These are phyloP conservation scores for Neocucurbitaria cava DNA, from an alignment of 2,329 filamentous ascomycete species.

Conservation along the genomic window DNA sequence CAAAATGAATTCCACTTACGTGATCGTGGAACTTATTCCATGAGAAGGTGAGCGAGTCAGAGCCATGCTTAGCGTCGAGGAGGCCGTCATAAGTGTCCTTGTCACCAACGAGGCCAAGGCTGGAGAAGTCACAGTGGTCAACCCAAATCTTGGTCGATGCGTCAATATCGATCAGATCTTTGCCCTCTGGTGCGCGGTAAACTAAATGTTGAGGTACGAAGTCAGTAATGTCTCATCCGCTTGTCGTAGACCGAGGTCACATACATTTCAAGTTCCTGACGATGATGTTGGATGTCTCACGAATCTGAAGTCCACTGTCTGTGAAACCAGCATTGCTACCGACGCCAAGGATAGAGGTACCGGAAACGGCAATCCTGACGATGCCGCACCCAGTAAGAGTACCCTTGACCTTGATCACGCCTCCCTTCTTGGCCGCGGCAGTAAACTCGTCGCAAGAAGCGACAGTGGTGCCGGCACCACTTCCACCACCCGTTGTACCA, in stretches of 20 bases:
- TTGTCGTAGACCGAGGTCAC: too few species aligned
- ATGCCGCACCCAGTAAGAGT: slow-evolving; percentile 42
- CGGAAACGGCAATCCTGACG: slow-evolving; percentile 27
- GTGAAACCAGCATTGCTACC: slow-evolving; percentile 50
- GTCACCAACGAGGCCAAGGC: slow-evolving; percentile 51
- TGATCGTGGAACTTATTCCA: slow-evolving; percentile 63
- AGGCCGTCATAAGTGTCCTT: slow-evolving; percentile 46
- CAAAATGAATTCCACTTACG: slow-evolving; percentile 27
- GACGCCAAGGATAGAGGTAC: slow-evolving; percentile 49
- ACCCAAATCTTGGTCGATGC: slow-evolving; percentile 64
- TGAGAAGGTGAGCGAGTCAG: slow-evolving; percentile 66
- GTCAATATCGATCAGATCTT: slow-evolving; percentile 68
- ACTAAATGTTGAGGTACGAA: too few species aligned
- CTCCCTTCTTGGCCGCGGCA: slow-evolving; percentile 53
- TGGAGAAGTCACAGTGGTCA: slow-evolving; percentile 71
- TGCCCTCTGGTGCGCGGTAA: slow-evolving; percentile 62
- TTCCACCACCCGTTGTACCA: slow-evolving; percentile 63
- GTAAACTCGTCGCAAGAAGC: slow-evolving; percentile 59
- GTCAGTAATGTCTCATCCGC: too few species aligned
- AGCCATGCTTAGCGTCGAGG: slow-evolving; percentile 68
- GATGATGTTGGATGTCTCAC: slow-evolving; percentile 64
- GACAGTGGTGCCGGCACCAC: slow-evolving; percentile 64
- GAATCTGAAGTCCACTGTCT: slow-evolving; percentile 62
- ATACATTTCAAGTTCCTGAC: slow-evolving; percentile 69
- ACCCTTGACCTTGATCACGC: slow-evolving; percentile 44